Evolutionary conservation across 345 rosid genomes (phyloP), one percentile per base, ranked within the genome.

Genomic region (Cochlearia excelsa): DNA sequence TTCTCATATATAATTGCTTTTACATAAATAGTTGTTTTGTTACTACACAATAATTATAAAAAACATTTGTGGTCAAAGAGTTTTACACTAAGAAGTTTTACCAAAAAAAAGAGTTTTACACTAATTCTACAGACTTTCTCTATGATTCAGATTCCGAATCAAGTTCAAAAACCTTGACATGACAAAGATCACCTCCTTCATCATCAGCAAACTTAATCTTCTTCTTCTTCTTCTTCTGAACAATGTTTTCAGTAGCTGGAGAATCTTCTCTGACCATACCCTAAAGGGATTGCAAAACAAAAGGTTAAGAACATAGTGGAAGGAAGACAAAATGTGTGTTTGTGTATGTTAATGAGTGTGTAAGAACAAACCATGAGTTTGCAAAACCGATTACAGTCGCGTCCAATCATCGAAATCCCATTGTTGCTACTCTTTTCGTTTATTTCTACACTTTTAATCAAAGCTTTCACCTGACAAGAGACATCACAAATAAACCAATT

Each of bases 121-220:
- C 16, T 48, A 33, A 54, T 57, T 11, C 4, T 61, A 43, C 47
- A 56, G 10, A 46, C 31, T 40, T 39, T 37, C 6, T 40, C 41
- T 61, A 31, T 43, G 47, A 46, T 27, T 47, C 59, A 71, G 77
- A 75, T 57, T 70, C 68, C 50, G 52, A 66, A 54, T 78, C 84
- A 62, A 70, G 51, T 72, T 78, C 74, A 50, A 86, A 80, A 51
- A 84, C 78, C 79, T 79, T 86, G 72, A 92, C 78, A 68, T 92
- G 81, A 49, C 88, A 86, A 30, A 91, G 85, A 68, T 79, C 70
- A 59, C 86, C 89, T 44, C 98, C 96, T 37, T 80, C 84, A 73
- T 92, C 98, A 54, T 92, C 96, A 10, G 98, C 95, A 68, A 92
- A 92, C 33, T 56, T 75, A 35, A 92, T 87, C 81, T 84, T 87